Base-by-base conservation (phyloP, 805 yeast species). In the Barnettozyma sp. region DNA sequence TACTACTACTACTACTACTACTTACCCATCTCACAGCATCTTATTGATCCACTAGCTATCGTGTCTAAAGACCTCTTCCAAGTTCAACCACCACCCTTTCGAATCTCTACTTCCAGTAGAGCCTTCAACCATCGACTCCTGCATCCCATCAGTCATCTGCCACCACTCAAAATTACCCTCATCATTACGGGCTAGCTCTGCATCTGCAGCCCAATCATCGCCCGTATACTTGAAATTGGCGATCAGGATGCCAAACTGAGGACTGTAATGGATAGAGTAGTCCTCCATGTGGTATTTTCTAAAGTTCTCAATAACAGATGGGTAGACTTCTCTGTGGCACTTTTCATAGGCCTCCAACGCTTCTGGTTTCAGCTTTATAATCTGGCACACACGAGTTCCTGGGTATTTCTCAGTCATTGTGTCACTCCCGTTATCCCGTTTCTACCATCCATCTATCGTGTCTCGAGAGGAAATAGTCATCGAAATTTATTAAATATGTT, bases 81-180 rank as follows among this genome's bases (percentile, higher is more conserved):
- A 38, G 28, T 42, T 33, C 13, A 43, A 23, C 69, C 68, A 63
- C 68, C 68, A 63, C 0, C 68, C 68, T 29, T 54, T 56, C 18
- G 42, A 40, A 37, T 63, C 69, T 26, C 57, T 50, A 28, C 60
- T 52, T 1, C 68, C 67, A 5, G 59, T 49, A 7, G 62, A 49
- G 1, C 63, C 66, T 22, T 56, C 60, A 21, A 60, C 54, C 36
- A 63, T 38, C 5, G 64, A 50, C 37, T 57, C 60, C 44, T 63
- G 69, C 65, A 63, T 58, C 13, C 43, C 45, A 40, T 63, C 69
- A 10, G 66, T 62, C 51, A 58, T 46, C 30, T 42, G 42, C 69
- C 69, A 63, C 69, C 68, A 63, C 24, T 59, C 54, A 29, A 53
- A 56, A 43, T 64, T 63, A 2, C 55, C 65, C 18, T 56, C 58